phyloP scores from a whole-genome alignment of 2,329 filamentous ascomycete species.

The Chalaropsis ovoidea region DNA sequence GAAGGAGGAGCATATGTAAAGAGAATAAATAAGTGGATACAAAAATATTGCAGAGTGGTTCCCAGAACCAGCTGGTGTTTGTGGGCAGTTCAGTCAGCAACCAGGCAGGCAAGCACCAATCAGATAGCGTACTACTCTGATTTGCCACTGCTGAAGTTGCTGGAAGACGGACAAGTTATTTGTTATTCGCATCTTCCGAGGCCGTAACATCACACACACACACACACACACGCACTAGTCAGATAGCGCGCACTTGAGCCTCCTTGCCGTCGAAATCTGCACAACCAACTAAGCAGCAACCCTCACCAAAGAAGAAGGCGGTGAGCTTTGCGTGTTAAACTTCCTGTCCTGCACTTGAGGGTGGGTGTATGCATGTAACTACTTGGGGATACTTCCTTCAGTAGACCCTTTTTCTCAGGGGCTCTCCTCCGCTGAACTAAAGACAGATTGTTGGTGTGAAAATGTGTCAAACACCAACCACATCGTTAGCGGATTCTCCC shows the following conservation, averaged over 20 bases:
- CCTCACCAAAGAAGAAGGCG: not conserved
- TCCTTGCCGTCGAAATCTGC: not conserved
- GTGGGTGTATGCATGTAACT: too few relatives aligned
- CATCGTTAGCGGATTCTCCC: not conserved
- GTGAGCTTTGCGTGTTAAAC: not conserved
- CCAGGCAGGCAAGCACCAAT: slow-evolving; percentile 8
- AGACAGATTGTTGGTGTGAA: not conserved
- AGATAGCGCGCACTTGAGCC: not conserved
- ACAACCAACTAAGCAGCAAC: not conserved
- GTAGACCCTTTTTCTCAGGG: not conserved
- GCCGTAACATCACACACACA: not conserved
- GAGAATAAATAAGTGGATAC: slow-evolving; percentile 31
- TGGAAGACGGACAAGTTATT: not conserved
- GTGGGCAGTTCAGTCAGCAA: slow-evolving; percentile 14
- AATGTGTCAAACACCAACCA: not conserved
- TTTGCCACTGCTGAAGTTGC: slow-evolving; percentile 3
- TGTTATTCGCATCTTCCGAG: slow-evolving; percentile 3
- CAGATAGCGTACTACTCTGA: not conserved
- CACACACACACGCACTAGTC: not conserved
- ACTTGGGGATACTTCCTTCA: too few relatives aligned
- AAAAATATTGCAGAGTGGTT: slow-evolving; percentile 5
- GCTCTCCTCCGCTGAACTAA: not conserved
- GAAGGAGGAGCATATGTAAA: slow-evolving; percentile 26
- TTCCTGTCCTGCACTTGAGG: too few relatives aligned
- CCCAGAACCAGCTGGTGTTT: not conserved